Base-by-base conservation (phyloP, 306 rosid genomes). In the Quercus mongolica region DNA sequence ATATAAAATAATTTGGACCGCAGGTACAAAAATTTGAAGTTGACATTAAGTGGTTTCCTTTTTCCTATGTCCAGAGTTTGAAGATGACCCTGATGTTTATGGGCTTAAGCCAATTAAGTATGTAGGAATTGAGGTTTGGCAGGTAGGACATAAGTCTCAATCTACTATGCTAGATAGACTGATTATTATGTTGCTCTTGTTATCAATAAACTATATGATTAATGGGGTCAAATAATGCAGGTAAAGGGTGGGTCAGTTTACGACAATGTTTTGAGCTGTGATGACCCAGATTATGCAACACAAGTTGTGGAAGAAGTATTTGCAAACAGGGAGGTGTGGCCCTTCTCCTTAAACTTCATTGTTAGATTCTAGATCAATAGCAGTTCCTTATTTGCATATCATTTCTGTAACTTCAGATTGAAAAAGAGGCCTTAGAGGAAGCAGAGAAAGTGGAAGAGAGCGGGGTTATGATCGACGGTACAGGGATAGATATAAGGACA, bases 111-210 rank as follows among this genome's bases (percentile, higher is more conserved):
- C 89, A 74, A 79, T 88, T 81, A 84, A 88, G 77, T 88, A 88
- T 63, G 88, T 88, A 15, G 92, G 88, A 15, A 79, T 88, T 8
- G 89, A 88, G 84, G 88, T 88, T 75, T 88, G 92, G 92, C 92
- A 88, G 92, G 92, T 88, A 86, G 58, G 78, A n/a, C 61, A 38
- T 75, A 35, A 69, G 57, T 33, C 23, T 54, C 11, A 74, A 74
- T 62, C 76, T 84, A 59, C 71, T 15, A 30, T 69, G 68, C 54
- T 26, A 15, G 44, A 28, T 13, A 23, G 13, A 35, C 54, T 57
- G 69, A 23, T 65, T 52, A 55, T 76, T 79, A 23, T 80, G 58
- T 75, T 71, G 64, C 38, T 21, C 23, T 21, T 21, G 23, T 44
- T 75, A 71, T 26, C 35, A 41, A 51, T n/a, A 54, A 61, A 67